Base-by-base conservation (phyloP, 2,329 filamentous ascomycete genomes). In the Moelleriella libera region DNA sequence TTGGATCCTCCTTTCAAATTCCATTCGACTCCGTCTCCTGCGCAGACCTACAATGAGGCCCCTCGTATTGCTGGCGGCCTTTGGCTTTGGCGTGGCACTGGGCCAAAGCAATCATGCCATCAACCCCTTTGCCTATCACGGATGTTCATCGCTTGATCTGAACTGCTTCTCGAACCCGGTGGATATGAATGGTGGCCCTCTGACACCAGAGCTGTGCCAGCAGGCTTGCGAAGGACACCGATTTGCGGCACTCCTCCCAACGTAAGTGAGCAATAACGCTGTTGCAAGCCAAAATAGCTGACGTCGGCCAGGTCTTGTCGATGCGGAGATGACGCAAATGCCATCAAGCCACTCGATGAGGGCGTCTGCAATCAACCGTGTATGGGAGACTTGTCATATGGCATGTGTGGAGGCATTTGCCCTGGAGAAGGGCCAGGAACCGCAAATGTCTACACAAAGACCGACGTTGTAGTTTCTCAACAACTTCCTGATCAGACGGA, bases 401-500 rank as follows among this genome's bases (percentile, higher is more conserved):
- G 62, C 10, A 60, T 57, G 51, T 66, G 63, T 31, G 63, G 63
- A n/a, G 59, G 60, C 37, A 51, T 55, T 8, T 63, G 59, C 45
- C 57, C 55, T 9, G 45, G 55, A 4, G 54, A 59, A 8, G 51
- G 51, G 5, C 53, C 56, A 6, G 52, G 45, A 5, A 58, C 60
- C 46, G 63, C 60, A 37, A 66, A 62, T 43, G 52, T 66, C 30
- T 66, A 64, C 46, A 52, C 52, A 11, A 53, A 54, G 37, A 51
- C 51, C 14, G 47, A 53, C 21, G 2, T 21, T 7, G 42, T 48
- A 9, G 49, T 47, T 10, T 44, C 44, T 12, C 41, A 53, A 21
- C 47, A 47, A 1, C 50, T 53, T 32, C 43, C 44, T n/a, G 28
- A 41, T 30, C 30, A 30, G 14, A 47, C 21, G 40, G 49, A 31